Evolutionary conservation across 768 basidiomycete species (phyloP).

Genomic region (Tricholoma saponaceum): DNA sequence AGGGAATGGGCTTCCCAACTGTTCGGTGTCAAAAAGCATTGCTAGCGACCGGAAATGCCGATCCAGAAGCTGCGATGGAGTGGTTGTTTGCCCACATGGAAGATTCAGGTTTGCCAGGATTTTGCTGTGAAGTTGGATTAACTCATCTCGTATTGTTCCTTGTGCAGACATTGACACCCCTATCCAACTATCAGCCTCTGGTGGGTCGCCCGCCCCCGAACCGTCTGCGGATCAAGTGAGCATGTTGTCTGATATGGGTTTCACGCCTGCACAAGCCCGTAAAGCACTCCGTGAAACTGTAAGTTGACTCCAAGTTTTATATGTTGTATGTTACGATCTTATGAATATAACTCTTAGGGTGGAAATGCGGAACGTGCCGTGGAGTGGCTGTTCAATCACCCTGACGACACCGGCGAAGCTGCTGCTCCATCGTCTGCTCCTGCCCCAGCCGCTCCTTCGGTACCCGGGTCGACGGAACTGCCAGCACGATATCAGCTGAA

Average conservation of each 20-base stretch:
- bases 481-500: constrained; percentile 81
- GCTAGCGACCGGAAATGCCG: constrained; percentile 76
- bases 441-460: constrained; percentile 14
- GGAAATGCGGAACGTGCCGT: constrained; percentile 82
- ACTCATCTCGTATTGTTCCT: neutral
- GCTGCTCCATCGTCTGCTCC: constrained; percentile 20
- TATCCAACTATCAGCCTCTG: constrained; percentile 34
- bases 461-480: constrained; percentile 50
- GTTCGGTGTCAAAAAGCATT: constrained; percentile 88
- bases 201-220: constrained; percentile 35
- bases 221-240: constrained; percentile 67
- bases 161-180: constrained; percentile 81
- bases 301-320: constrained; percentile 20
- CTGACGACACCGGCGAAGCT: constrained; percentile 78
- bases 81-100: constrained; percentile 97
- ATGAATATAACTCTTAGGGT: constrained; percentile 34
- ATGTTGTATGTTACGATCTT: neutral
- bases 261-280: constrained; percentile 73
- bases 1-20: constrained; percentile 88
- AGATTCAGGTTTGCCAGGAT: constrained; percentile 60
- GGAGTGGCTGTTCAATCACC: constrained; percentile 95
- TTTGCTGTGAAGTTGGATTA: neutral
- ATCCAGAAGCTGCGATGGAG: constrained; percentile 84
- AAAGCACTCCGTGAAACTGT: constrained; percentile 90
- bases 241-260: constrained; percentile 90